Conservation (phyloP, 345 rosid species). For the Leavenworthia alabamica region DNA sequence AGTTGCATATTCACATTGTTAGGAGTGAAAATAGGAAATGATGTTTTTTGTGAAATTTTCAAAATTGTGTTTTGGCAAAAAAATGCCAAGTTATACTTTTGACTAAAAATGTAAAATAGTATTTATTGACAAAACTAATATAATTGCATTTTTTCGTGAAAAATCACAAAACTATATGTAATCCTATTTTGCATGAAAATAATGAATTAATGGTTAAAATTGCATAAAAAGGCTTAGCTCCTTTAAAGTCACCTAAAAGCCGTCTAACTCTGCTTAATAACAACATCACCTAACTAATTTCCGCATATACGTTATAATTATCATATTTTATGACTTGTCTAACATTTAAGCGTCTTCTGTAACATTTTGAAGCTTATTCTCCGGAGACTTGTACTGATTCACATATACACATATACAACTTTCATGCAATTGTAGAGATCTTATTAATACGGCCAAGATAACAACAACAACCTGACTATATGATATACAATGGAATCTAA, state of each 20-base stretch:
- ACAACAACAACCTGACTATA: not conserved
- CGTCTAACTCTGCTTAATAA: not conserved
- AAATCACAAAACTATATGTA: no score
- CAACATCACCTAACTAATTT: not conserved
- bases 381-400: not conserved
- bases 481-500: not conserved
- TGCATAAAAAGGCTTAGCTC: not conserved
- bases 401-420: not conserved
- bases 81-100: no score
- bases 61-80: no score
- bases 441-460: constrained; percentile 1
- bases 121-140: no score
- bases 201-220: not conserved
- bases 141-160: no score
- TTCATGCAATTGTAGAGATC: not conserved
- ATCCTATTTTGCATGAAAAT: not conserved
- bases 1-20: not conserved
- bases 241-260: not conserved
- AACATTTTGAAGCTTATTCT: not conserved
- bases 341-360: no score
- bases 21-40: not conserved
- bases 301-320: not conserved
- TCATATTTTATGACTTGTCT: not conserved
- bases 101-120: no score
- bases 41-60: not conserved